Base-by-base conservation (phyloP, 2,329 filamentous ascomycete genomes). In the Byssoonygena ceratinophila region DNA sequence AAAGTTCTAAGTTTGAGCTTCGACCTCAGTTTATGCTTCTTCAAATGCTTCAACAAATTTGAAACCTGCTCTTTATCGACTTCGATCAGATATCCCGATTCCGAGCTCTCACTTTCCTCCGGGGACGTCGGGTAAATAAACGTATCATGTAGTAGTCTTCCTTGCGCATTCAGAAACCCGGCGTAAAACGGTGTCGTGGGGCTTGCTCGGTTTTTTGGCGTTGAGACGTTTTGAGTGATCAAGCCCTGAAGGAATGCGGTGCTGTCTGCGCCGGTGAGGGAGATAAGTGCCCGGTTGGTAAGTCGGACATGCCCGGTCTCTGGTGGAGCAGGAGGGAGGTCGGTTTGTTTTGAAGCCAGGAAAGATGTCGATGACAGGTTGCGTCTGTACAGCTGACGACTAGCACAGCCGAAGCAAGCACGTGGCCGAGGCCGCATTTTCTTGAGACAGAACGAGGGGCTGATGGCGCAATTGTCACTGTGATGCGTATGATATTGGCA, bases 221-320 rank as follows among this genome's bases (percentile, higher is more conserved):
- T 62, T 49, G 79, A 67, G 57, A 88, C 78, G 57, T 83, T 84
- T 57, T 84, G 80, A 0, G 91, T 95, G 58, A 92, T 79, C 53
- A 94, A 80, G 51, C 91, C 90, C 67, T 97, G 89, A 1, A 98
- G 78, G 68, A 90, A 97, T 59, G 84, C 84, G 44, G 84, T 78
- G 29, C 88, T 82, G 62, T 96, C 91, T 2, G 76, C 76, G 2
- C 92, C 92, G 14, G 82, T 79, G 57, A 97, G 74, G 37, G 83
- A 84, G 59, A 98, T 82, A 41, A 97, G 76, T 49, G 82, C 81
- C 46, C 92, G 85, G 58, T 84, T 83, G n/a, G 79, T 71, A 57
- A 97, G 69, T 41, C 63, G 64, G 54, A 75, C 69, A 60, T 74
- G 73, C 51, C 76, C 76, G 22, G 74, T 65, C 36, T 64, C 45